Evolutionary conservation across 2,329 filamentous ascomycete genomes (phyloP).

Genomic region (Talaromyces sp.): DNA sequence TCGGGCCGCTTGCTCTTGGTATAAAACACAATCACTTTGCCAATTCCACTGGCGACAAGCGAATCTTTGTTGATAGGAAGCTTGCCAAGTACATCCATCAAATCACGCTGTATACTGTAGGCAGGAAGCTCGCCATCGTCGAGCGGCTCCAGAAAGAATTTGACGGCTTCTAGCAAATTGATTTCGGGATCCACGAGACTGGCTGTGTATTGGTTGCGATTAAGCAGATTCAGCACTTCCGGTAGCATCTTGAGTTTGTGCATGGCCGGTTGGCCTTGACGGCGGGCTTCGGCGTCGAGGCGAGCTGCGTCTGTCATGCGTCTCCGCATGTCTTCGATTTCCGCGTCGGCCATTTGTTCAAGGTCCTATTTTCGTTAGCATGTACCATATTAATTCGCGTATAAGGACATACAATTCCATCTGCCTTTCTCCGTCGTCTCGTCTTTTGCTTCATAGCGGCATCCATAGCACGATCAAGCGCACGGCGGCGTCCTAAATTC

Average conservation of each 20-base stretch:
- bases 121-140: slow-evolving; percentile 91
- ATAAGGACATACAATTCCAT: slow-evolving; percentile 68
- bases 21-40: slow-evolving; percentile 95
- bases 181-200: slow-evolving; percentile 90
- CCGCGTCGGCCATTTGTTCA: slow-evolving; percentile 83
- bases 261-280: slow-evolving; percentile 73
- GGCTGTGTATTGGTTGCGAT: slow-evolving; percentile 77
- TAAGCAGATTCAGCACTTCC: slow-evolving; percentile 81
- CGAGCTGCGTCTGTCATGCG: slow-evolving; percentile 89
- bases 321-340: slow-evolving; percentile 81
- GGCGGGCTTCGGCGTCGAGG: slow-evolving; percentile 77
- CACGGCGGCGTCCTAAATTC: slow-evolving; percentile 63
- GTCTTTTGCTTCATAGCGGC: slow-evolving; percentile 78
- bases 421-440: slow-evolving; percentile 73
- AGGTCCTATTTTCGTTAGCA: slow-evolving; percentile 61
- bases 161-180: slow-evolving; percentile 90
- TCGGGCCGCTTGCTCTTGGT: slow-evolving; percentile 91
- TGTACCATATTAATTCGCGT: background rate
- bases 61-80: slow-evolving; percentile 89
- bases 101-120: slow-evolving; percentile 94
- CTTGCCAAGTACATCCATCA: slow-evolving; percentile 75
- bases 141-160: slow-evolving; percentile 94
- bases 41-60: slow-evolving; percentile 85
- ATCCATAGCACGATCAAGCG: slow-evolving; percentile 83
- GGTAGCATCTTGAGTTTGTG: slow-evolving; percentile 93